Conservation (phyloP, 352 stramenopile genomes). For the Pythium pyrilobum region DNA sequence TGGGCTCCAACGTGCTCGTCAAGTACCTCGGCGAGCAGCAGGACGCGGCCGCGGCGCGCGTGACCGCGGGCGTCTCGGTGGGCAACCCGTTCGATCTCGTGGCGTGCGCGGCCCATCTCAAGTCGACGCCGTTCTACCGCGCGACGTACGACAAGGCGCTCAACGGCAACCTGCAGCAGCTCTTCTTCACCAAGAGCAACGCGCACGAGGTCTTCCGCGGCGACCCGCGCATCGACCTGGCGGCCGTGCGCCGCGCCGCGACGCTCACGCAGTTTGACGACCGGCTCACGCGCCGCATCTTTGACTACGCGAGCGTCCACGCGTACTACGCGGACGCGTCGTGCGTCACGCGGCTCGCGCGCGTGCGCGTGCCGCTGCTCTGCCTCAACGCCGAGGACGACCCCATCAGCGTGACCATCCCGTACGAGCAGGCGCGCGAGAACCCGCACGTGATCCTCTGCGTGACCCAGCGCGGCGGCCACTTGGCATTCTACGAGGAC, state of each 20-base stretch:
- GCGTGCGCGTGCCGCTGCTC: conserved; percentile 47
- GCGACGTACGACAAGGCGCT: conserved; percentile 51
- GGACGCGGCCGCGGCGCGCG: conserved; percentile 20
- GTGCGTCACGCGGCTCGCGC: conserved; percentile 26
- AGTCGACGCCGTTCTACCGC: conserved; percentile 41
- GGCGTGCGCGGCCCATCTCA: conserved; percentile 39
- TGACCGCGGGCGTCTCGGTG: conserved; percentile 48
- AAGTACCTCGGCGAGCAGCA: conserved; percentile 68
- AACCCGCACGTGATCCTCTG: conserved; percentile 66
- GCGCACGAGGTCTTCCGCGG: conserved; percentile 48
- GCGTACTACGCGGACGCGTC: conserved; percentile 59
- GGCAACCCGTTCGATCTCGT: conserved; percentile 67
- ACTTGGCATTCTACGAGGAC: conserved; percentile 67
- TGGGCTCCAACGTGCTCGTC: conserved; percentile 69
- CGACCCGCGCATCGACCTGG: conserved; percentile 41
- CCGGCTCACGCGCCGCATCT: conserved; percentile 48
- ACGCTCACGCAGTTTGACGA: conserved; percentile 63
- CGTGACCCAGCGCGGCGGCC: conserved; percentile 54
- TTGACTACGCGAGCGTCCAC: conserved; percentile 51
- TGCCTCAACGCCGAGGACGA: conserved; percentile 63
- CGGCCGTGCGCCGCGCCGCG: conserved; percentile 25
- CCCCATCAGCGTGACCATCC: conserved; percentile 48
- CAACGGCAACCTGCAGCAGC: conserved; percentile 35
- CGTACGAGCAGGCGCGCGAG: conserved; percentile 23
- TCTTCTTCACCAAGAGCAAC: conserved; percentile 67